phyloP scores from a whole-genome alignment of 2,329 filamentous ascomycete genomes.

The Aspergillus alliaceus region DNA sequence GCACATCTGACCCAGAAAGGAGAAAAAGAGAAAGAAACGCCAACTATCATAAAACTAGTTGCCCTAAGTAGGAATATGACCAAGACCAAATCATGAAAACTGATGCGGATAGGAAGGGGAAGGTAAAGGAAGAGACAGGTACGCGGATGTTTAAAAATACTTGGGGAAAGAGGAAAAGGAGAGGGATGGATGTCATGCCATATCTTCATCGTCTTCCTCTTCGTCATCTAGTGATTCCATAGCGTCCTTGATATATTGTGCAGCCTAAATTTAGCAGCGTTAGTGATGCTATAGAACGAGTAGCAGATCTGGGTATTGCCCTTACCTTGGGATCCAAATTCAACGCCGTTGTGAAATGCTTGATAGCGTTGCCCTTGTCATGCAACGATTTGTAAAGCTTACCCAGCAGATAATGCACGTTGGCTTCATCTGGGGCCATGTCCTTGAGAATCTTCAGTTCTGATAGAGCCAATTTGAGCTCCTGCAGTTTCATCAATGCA shows the following conservation, averaged over 20 bases:
- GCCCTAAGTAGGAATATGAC: constrained; percentile 3
- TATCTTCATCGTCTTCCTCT: constrained; percentile 61
- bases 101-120: not conserved
- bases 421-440: constrained; percentile 88
- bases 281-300: not conserved
- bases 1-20: constrained; percentile 17
- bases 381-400: constrained; percentile 59
- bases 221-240: constrained; percentile 83
- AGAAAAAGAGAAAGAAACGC: constrained; percentile 16
- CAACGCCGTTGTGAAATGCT: constrained; percentile 90
- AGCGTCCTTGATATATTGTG: constrained; percentile 90
- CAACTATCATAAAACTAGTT: constrained; percentile 15
- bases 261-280: constrained; percentile 60
- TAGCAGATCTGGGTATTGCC: not conserved
- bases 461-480: constrained; percentile 68
- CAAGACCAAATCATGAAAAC: not conserved
- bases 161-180: constrained; percentile 10
- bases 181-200: constrained; percentile 35
- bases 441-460: constrained; percentile 90
- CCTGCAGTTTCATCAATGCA: constrained; percentile 73
- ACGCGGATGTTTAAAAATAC: constrained; percentile 12
- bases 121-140: constrained; percentile 11
- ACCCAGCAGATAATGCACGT: constrained; percentile 91
- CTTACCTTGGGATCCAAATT: constrained; percentile 94
- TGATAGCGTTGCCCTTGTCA: constrained; percentile 72